Evolutionary conservation across 208 protist species (phyloP).

Genomic region (Porcisia deanei): DNA sequence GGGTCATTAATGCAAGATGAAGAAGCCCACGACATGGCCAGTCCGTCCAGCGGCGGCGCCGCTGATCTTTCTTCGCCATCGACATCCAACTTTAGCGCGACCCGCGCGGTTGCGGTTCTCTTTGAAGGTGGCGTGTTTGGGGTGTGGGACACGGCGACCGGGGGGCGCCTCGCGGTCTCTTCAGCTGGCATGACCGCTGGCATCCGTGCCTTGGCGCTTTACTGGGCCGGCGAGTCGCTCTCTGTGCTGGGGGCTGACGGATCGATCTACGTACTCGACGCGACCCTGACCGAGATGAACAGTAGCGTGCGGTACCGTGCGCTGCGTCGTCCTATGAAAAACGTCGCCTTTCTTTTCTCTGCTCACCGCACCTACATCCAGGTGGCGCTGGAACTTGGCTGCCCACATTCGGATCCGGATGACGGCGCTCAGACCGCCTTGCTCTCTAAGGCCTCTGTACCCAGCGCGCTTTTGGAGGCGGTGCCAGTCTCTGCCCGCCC

Average conservation of each 20-base stretch:
- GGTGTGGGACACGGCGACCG: slow-evolving; percentile 59
- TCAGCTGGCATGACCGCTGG: slow-evolving; percentile 21
- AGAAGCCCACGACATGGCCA: neutral
- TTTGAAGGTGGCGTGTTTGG: slow-evolving; percentile 52
- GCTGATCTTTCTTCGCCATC: neutral
- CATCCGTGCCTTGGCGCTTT: slow-evolving; percentile 34
- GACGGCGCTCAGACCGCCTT: neutral
- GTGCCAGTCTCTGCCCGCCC: slow-evolving; percentile 39
- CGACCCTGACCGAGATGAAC: slow-evolving; percentile 52
- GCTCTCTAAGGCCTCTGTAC: neutral
- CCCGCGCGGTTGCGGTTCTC: slow-evolving; percentile 28
- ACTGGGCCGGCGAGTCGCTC: slow-evolving; percentile 52
- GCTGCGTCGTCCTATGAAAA: slow-evolving; percentile 70
- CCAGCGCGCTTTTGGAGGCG: slow-evolving; percentile 48
- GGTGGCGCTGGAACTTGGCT: slow-evolving; percentile 35
- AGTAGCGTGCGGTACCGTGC: slow-evolving; percentile 60
- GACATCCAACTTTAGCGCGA: neutral
- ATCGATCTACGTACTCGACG: slow-evolving; percentile 58
- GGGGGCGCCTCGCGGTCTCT: slow-evolving; percentile 53
- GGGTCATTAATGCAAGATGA: slow-evolving; percentile 6
- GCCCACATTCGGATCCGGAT: neutral
- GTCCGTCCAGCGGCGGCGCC: neutral
- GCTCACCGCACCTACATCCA: slow-evolving; percentile 74
- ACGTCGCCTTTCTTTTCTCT: slow-evolving; percentile 72
- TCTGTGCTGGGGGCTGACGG: slow-evolving; percentile 56